Percentiles rank a stretch among this genome's conserved stretches.
phyloP scores from a whole-genome alignment of 1,139 yeast genomes.

The Taiozyma sp. region DNA sequence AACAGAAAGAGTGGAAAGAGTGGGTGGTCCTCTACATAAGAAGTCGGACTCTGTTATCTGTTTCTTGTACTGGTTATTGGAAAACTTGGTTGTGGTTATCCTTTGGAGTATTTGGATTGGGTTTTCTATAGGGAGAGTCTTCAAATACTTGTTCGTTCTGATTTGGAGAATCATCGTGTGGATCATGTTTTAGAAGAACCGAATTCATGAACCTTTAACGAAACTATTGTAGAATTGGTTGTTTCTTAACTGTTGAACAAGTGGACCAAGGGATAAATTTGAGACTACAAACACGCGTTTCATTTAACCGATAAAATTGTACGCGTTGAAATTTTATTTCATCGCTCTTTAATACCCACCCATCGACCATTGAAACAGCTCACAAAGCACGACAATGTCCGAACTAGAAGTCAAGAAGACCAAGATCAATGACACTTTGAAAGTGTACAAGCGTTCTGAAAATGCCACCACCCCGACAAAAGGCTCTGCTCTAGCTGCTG shows the following conservation, averaged over 20 bases:
- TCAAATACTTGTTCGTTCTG: constrained; percentile 31
- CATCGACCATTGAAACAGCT: too few species aligned
- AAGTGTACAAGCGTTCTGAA: constrained; percentile 69
- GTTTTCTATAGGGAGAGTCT: constrained; percentile 48
- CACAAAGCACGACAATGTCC: too few species aligned
- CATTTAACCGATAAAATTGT: not conserved
- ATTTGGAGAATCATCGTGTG: constrained; percentile 39
- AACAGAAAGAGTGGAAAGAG: constrained; percentile 62
- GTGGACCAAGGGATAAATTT: not conserved
- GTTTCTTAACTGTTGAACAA: not conserved
- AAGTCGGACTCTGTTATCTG: constrained; percentile 19
- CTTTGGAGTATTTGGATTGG: constrained; percentile 71
- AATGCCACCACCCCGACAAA: constrained; percentile 85
- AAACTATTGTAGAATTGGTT: not conserved
- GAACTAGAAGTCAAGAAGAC: constrained; percentile 24
- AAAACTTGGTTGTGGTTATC: constrained; percentile 52
- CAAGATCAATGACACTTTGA: constrained; percentile 38
- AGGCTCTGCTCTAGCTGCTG: constrained; percentile 90
- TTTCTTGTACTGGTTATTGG: constrained; percentile 32
- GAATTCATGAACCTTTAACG: not conserved
- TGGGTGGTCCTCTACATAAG: constrained; percentile 30
- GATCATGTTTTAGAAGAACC: constrained; percentile 26
- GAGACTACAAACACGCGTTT: not conserved
- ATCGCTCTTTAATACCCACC: too few species aligned
- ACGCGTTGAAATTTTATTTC: not conserved